A percentile compares a stretch with the other conserved stretches of the same genome.
Conservation (phyloP, 116 monocot species). For the Thalassia testudinum region DNA sequence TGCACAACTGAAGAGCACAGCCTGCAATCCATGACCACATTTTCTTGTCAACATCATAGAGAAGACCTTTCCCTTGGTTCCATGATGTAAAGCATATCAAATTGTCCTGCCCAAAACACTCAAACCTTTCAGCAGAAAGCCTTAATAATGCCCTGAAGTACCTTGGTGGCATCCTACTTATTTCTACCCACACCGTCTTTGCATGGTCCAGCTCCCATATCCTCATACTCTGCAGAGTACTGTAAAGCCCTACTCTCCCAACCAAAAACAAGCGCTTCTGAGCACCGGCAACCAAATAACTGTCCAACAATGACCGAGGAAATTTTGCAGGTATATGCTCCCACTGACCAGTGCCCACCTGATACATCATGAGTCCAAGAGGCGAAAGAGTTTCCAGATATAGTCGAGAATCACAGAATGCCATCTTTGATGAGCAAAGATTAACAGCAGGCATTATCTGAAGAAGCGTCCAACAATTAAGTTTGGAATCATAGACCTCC, state of each 20-base stretch:
- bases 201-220: slow-evolving; percentile 83
- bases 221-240: slow-evolving; percentile 76
- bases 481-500: slow-evolving; percentile 63
- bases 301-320: slow-evolving; percentile 61
- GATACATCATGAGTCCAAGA: slow-evolving; percentile 72
- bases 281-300: slow-evolving; percentile 73
- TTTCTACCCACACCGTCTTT: slow-evolving; percentile 57
- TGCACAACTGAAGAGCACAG: slow-evolving; percentile 62
- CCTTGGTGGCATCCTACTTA: slow-evolving; percentile 80
- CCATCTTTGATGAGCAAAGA: slow-evolving; percentile 78
- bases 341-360: slow-evolving; percentile 46
- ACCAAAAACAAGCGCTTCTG: slow-evolving; percentile 61
- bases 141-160: slow-evolving; percentile 63
- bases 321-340: slow-evolving; percentile 77
- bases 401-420: slow-evolving; percentile 67
- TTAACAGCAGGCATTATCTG: slow-evolving; percentile 72
- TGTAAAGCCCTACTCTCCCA: slow-evolving; percentile 74
- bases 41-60: slow-evolving; percentile 68
- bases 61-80: slow-evolving; percentile 78
- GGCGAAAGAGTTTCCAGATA: slow-evolving; percentile 77
- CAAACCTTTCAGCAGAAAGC: slow-evolving; percentile 71
- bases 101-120: slow-evolving; percentile 82
- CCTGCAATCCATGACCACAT: slow-evolving; percentile 78
- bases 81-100: slow-evolving; percentile 82
- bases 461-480: slow-evolving; percentile 47